Percentiles rank a stretch among this genome's conserved stretches.
Conservation (phyloP, 2,329 filamentous ascomycete genomes). For the Microdochium paspali region DNA sequence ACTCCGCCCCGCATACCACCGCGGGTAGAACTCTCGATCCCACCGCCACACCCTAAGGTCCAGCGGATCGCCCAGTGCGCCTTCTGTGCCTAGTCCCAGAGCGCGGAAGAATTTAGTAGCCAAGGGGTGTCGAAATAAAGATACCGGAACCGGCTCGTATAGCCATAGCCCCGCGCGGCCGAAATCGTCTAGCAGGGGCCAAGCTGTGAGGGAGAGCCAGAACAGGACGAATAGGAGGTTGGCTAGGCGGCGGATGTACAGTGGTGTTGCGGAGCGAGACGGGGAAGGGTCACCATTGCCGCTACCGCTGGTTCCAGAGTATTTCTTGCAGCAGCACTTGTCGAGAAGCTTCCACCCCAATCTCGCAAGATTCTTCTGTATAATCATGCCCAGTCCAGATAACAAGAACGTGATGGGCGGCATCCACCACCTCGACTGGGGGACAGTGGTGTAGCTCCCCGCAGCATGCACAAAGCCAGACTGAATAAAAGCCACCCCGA, state of each 20-base stretch:
- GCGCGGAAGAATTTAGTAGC: too few relatives aligned
- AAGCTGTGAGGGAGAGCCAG: conserved; percentile 62
- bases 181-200: conserved; percentile 67
- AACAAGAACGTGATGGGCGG: conserved; percentile 63
- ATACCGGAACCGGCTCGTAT: conserved; percentile 73
- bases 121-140: conserved; percentile 54
- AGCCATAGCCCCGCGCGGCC: conserved; percentile 66
- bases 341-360: background rate
- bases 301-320: background rate
- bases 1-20: conserved; percentile 41
- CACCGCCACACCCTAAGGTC: conserved; percentile 59
- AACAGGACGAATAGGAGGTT: conserved; percentile 53
- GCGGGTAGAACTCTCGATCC: conserved; percentile 39
- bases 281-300: background rate
- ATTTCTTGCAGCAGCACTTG: background rate
- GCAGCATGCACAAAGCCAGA: conserved; percentile 62
- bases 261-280: conserved; percentile 21
- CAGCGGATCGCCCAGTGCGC: conserved; percentile 48
- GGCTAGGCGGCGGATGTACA: conserved; percentile 31
- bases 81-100: too few relatives aligned
- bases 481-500: conserved; percentile 49
- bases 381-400: conserved; percentile 55
- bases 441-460: conserved; percentile 60
- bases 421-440: conserved; percentile 36
- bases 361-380: conserved; percentile 35